phyloP scores from a whole-genome alignment of 2,329 filamentous ascomycete genomes.

The Hymenoscyphus salicellus region DNA sequence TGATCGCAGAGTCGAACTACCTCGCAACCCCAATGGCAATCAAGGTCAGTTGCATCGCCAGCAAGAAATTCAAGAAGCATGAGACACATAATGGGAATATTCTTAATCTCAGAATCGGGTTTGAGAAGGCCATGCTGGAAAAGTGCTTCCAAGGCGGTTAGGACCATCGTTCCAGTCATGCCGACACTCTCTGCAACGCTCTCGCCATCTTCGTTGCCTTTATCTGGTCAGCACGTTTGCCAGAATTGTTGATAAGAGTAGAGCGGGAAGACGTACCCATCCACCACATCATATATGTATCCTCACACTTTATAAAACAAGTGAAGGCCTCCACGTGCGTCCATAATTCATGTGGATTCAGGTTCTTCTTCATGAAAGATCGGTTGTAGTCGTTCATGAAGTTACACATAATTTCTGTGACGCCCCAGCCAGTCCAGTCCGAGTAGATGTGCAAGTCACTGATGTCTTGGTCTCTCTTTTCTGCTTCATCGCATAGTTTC shows the following conservation, averaged over 20 bases:
- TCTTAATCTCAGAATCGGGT: conserved; percentile 45
- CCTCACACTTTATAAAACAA: conserved; percentile 14
- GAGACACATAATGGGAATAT: conserved; percentile 47
- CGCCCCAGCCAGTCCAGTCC: conserved; percentile 25
- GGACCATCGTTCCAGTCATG: conserved; percentile 57
- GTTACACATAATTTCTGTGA: conserved; percentile 23
- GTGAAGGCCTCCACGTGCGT: conserved; percentile 22
- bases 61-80: conserved; percentile 47
- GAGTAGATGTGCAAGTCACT: conserved; percentile 25
- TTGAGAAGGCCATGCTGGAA: conserved; percentile 34
- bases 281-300: conserved; percentile 9
- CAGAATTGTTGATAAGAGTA: too few relatives aligned
- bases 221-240: not conserved
- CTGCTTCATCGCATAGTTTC: conserved; percentile 15
- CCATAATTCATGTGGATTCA: conserved; percentile 25
- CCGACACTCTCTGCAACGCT: conserved; percentile 35
- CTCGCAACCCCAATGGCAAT: conserved; percentile 53
- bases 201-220: conserved; percentile 22
- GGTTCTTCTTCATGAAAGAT: conserved; percentile 22
- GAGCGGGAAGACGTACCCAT: conserved; percentile 13
- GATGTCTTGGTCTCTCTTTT: conserved; percentile 23
- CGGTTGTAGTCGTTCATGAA: conserved; percentile 24
- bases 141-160: conserved; percentile 52
- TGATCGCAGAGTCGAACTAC: conserved; percentile 36
- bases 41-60: conserved; percentile 47